phyloP scores from a whole-genome alignment of 108 stramenopile genomes.

The Skeletonema costatum region DNA sequence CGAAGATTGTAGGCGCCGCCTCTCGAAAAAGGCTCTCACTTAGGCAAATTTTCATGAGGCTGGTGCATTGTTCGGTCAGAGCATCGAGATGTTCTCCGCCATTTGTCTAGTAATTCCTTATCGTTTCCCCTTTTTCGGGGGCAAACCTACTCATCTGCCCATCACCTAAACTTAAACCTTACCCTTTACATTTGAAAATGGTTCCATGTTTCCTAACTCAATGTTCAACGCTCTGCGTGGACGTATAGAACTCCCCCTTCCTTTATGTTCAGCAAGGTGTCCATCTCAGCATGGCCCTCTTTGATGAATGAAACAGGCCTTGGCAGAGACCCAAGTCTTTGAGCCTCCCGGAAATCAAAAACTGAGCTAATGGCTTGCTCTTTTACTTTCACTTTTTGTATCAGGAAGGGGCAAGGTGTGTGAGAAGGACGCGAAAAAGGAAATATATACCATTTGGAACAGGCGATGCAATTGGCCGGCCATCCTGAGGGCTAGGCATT shows the following conservation, averaged over 20 bases:
- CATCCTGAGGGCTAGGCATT: no score
- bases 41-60: background rate
- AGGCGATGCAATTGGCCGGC: no score
- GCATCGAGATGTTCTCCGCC: constrained; percentile 11
- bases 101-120: background rate
- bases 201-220: constrained; percentile 10
- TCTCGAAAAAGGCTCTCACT: background rate
- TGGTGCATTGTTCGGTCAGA: constrained; percentile 10
- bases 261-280: constrained; percentile 21
- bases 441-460: no score
- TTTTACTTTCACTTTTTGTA: no score
- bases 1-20: constrained; percentile 1
- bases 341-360: constrained; percentile 6
- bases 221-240: constrained; percentile 15
- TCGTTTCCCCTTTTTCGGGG: constrained; percentile 11
- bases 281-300: constrained; percentile 13
- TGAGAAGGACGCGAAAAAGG: no score
- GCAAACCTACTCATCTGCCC: constrained; percentile 15
- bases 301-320: constrained; percentile 8
- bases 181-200: constrained; percentile 2
- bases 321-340: constrained; percentile 7
- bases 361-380: background rate
- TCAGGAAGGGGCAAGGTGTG: no score
- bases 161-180: no score
- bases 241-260: constrained; percentile 10